Evolutionary conservation across 2,329 filamentous ascomycete genomes (phyloP).

Genomic region (Daldinia sp.): DNA sequence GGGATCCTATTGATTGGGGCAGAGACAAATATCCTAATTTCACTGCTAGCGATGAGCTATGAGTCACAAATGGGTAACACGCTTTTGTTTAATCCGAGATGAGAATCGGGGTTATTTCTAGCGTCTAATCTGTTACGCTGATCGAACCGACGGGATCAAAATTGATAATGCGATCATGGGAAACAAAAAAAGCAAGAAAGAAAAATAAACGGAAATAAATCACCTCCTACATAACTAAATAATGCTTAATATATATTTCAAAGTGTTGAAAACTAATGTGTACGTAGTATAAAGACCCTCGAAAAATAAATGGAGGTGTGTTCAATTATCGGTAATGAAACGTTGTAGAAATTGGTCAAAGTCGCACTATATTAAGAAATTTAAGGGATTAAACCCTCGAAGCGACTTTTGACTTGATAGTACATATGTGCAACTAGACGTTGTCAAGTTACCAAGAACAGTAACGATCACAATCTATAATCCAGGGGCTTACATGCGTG

Average conservation of each 20-base stretch:
- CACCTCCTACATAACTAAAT: not conserved
- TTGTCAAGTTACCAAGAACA: not conserved
- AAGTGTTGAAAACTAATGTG: too few species aligned
- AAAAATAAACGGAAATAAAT: not conserved
- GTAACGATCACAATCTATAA: not conserved
- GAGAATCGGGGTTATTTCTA: conserved; percentile 13
- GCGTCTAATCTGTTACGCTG: conserved; percentile 4
- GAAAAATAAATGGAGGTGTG: too few species aligned
- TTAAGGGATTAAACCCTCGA: not conserved
- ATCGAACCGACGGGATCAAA: conserved; percentile 3
- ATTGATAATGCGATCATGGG: conserved; percentile 5
- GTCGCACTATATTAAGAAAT: not conserved
- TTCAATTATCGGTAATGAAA: not conserved
- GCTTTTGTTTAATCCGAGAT: conserved; percentile 17
- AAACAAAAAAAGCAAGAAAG: not conserved
- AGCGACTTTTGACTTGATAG: too few species aligned
- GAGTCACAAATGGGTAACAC: conserved; percentile 25
- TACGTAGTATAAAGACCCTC: not conserved
- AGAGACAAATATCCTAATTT: conserved; percentile 57
- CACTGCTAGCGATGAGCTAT: conserved; percentile 51
- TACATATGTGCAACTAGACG: too few species aligned
- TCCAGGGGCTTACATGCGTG: not conserved
- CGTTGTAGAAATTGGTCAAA: not conserved
- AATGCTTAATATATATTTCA: not conserved
- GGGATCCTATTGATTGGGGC: conserved; percentile 74